A percentile compares a stretch with the other conserved stretches of the same genome.
Evolutionary conservation across 257 asterid genomes (phyloP).

Genomic region (Gentiana straminea): DNA sequence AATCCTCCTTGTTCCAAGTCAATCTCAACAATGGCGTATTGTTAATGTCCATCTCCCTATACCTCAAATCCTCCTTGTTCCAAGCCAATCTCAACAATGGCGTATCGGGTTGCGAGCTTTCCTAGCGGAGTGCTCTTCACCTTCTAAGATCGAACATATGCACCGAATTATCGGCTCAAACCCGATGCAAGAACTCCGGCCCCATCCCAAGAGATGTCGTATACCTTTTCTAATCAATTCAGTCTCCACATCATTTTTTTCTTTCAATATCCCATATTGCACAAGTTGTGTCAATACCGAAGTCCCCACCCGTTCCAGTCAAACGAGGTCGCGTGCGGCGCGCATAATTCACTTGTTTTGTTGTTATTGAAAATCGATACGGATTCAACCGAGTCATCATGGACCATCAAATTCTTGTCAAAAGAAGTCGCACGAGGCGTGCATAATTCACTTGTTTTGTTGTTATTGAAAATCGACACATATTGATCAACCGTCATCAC

Average conservation of each 20-base stretch:
- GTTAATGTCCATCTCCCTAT: constrained; percentile 79
- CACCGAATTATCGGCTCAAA: constrained; percentile 74
- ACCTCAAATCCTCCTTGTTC: constrained; percentile 42
- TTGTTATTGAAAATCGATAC: too few species aligned
- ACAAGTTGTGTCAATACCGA: constrained; percentile 80
- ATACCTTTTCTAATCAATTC: constrained; percentile 82
- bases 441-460: constrained; percentile 62
- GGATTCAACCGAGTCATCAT: too few species aligned
- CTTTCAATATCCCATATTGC: constrained; percentile 79
- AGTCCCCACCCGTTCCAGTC: constrained; percentile 69
- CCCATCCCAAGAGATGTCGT: constrained; percentile 94
- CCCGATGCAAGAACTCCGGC: constrained; percentile 81
- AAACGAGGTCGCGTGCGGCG: constrained; percentile 25
- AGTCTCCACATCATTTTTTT: constrained; percentile 65
- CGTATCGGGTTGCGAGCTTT: constrained; percentile 1
- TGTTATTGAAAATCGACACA: constrained; percentile 41
- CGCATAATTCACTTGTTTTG: too few species aligned
- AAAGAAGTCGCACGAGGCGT: constrained; percentile 72
- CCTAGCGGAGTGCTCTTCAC: too few species aligned
- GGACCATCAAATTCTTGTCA: constrained; percentile 45
- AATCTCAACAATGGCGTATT: constrained; percentile 66
- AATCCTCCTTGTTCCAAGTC: constrained; percentile 96
- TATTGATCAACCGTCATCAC: constrained; percentile 37
- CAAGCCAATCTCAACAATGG: too few species aligned
- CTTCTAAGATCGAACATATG: constrained; percentile 30